phyloP scores from a whole-genome alignment of 1,139 yeast species.

The Geotrichum reessii region DNA sequence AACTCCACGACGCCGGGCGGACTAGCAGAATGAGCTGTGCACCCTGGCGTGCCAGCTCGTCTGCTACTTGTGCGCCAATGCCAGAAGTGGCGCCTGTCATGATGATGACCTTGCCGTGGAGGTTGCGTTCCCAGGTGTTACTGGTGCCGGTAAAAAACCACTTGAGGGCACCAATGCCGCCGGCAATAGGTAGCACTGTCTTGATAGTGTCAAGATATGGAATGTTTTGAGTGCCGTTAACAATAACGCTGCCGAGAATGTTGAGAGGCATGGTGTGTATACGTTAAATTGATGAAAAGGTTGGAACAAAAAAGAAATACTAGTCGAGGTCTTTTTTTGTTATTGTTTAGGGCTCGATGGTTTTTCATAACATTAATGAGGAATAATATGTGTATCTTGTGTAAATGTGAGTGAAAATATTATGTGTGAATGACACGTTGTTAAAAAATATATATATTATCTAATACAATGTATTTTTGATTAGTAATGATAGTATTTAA shows the following conservation, averaged over 20 bases:
- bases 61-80: constrained; percentile 69
- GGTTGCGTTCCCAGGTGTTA: constrained; percentile 86
- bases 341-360: no score
- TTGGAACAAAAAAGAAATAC: no score
- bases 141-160: constrained; percentile 69
- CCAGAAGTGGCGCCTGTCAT: constrained; percentile 92
- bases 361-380: not conserved
- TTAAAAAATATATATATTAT: no score
- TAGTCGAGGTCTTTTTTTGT: no score
- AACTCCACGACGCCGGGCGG: constrained; percentile 46
- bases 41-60: constrained; percentile 70
- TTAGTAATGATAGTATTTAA: no score
- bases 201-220: constrained; percentile 67
- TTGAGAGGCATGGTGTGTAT: constrained; percentile 71
- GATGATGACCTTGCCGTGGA: constrained; percentile 85
- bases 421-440: no score
- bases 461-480: no score
- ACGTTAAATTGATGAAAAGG: not conserved
- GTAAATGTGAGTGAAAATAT: no score
- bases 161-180: constrained; percentile 49
- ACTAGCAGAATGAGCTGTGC: constrained; percentile 81
- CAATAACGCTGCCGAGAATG: constrained; percentile 56
- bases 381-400: not conserved
- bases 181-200: constrained; percentile 48
- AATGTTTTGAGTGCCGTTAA: constrained; percentile 66